These are phyloP conservation scores for Trichoderma sp. DNA, from an alignment of 2,329 filamentous ascomycete genomes.

Conservation along the genomic window DNA sequence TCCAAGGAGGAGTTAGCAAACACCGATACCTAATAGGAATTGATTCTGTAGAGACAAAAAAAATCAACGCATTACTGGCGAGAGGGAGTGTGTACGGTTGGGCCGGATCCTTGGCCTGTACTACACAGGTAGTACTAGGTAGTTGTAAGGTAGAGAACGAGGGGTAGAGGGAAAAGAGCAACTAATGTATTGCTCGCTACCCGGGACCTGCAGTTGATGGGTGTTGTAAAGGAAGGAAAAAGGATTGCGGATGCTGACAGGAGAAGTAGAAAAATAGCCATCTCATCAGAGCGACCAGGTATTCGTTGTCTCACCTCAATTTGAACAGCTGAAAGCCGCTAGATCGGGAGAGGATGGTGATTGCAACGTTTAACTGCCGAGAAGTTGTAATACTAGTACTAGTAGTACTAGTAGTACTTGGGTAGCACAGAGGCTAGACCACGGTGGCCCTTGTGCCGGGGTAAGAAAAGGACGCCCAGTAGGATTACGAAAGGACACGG, in stretches of 20 bases:
- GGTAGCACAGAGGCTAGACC: background rate
- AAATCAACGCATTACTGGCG: background rate
- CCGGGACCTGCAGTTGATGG: background rate
- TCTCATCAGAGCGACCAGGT: background rate
- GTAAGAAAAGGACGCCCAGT: background rate
- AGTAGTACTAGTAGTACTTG: too few relatives aligned
- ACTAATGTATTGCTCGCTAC: background rate
- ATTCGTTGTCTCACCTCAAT: background rate
- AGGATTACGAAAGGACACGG: too few relatives aligned
- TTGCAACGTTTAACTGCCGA: background rate
- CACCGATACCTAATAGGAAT: background rate
- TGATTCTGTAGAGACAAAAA: background rate
- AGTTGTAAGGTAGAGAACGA: background rate
- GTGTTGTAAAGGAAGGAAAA: background rate
- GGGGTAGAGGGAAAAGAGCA: background rate
- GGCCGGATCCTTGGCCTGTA: background rate
- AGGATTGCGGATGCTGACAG: background rate
- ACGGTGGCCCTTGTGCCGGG: background rate
- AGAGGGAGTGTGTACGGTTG: background rate
- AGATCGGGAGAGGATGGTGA: background rate
- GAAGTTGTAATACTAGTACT: background rate
- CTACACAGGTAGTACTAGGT: too few relatives aligned
- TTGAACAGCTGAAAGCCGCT: background rate
- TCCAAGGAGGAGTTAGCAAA: background rate
- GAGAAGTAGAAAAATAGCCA: background rate